Evolutionary conservation across 192 early-diverging fungal genomes (phyloP), one percentile per base, ranked within the genome.

Genomic region (Podila minutissima): DNA sequence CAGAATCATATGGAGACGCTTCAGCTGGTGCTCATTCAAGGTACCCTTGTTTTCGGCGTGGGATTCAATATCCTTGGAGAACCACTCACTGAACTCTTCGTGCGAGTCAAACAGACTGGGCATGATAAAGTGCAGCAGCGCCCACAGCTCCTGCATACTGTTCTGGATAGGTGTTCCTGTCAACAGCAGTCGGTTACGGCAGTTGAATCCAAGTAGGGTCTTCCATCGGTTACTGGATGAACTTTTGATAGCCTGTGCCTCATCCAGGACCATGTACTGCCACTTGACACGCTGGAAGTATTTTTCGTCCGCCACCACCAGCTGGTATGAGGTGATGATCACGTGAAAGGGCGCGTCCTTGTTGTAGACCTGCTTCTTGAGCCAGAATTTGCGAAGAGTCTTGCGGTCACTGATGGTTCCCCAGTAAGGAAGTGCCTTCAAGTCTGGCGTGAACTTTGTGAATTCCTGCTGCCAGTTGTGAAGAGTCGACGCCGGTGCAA

Each of bases 221-320:
- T 95, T 93, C 95, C 96, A 97, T 32, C 95, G 90, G n/a, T 92
- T 89, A 83, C 90, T 88, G 13, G 92, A 84, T n/a, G 94, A 96
- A 71, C 91, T 94, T 83, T 97, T 97, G 84, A 97, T 97, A 8
- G 94, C 93, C 79, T 97, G 96, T 9, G 96, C 96, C 83, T 97
- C 96, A 81, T 97, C 96, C 37, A 97, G 86, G 35, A 97, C 89
- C 94, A 97, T 95, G 72, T 97, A 97, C 86, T 96, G 94, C 96
- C 96, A 97, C 83, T 93, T 93, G 64, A 95, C 91, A 28, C 94
- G 86, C 64, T 91, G 88, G 58, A 97, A 90, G 70, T 95, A 92
- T 48, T 86, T 87, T 61, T 93, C 90, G 66, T 97, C 96, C n/a
- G 91, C 85, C 20, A 95, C 89, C 7, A 86, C 90, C 66, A 97